Evolutionary conservation across 2,329 filamentous ascomycete species (phyloP).

Genomic region (Chaetothyriales sp.): DNA sequence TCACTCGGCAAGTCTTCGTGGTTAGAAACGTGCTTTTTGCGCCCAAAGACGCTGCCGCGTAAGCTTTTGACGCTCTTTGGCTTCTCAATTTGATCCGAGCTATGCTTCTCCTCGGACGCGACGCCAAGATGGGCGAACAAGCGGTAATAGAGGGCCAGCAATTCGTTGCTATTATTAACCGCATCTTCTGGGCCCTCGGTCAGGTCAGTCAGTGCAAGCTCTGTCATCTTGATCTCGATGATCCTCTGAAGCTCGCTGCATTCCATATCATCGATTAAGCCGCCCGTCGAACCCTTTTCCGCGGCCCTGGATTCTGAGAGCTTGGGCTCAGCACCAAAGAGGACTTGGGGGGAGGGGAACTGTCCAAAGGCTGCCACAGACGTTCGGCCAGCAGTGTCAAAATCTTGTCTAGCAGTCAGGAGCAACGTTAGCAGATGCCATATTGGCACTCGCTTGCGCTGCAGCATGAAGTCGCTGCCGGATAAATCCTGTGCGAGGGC

Average conservation of each 20-base stretch:
- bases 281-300: conserved; percentile 13
- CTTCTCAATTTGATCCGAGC: conserved; percentile 35
- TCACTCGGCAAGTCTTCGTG: background rate
- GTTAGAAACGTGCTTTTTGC: background rate
- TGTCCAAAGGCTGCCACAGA: conserved; percentile 89
- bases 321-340: conserved; percentile 37
- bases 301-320: too few species aligned
- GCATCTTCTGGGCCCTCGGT: conserved; percentile 72
- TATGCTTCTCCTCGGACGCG: conserved; percentile 24
- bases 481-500: conserved; percentile 42
- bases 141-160: conserved; percentile 66
- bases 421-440: conserved; percentile 87
- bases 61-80: conserved; percentile 57
- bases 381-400: conserved; percentile 61
- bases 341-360: conserved; percentile 56
- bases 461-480: background rate
- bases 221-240: conserved; percentile 92
- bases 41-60: conserved; percentile 41
- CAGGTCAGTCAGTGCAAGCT: conserved; percentile 69
- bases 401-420: conserved; percentile 76
- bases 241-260: conserved; percentile 72
- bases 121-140: conserved; percentile 56
- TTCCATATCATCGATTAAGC: conserved; percentile 66
- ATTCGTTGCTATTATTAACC: conserved; percentile 75
- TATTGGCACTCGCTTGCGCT: conserved; percentile 53